Evolutionary conservation across 495 filamentous ascomycete species (phyloP), one percentile per base, ranked within the genome.

Genomic region (Neurospora sublineolata): DNA sequence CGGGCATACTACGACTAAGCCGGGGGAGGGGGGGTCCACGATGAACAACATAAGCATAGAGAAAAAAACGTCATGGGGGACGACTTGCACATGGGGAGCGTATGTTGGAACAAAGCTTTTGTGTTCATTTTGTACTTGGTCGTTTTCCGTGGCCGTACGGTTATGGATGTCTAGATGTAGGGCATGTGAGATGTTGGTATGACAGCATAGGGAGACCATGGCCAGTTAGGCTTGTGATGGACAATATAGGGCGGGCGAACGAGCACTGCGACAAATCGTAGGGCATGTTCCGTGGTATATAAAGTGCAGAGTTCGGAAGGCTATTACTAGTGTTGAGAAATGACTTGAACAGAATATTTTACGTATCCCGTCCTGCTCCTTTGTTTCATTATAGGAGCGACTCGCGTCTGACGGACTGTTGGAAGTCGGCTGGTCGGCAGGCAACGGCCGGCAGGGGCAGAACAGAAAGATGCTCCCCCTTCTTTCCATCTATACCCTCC

Each of bases 1-100:
- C 72, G 80, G 37, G 72, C 74, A 16, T 71, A 77, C 42, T 69
- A 73, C 23, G 68, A 71, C 12, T 68, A 46, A 38, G 37, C 4
- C 40, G 10, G 39, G 14, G 38, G 37, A 5, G 14, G 7, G 16
- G 7, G 30, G 44, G 7, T 18, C 16, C 16, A 30, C 18, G 8
- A 30, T 37, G 10, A 18, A 60, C 20, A 33, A 27, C 27, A 10
- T 10, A n/a, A 16, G 46, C 23, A 58, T 14, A 58, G 4, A 23
- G 9, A 23, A 46, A 58, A 12, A 30, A 27, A 14, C 3, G 23
- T 11, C 11, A 58, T 58, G 23, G 11, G 46, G 23, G 23, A 30
- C 9, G 42, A 30, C 46, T 58, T 58, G 23, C 46, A 30, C 23
- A 16, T 30, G 2, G 23, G 20, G 52, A 14, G 52, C 20, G 16